Evolutionary conservation across 1,284 basidiomycete genomes (phyloP).

Genomic region (Moesziomyces sp.): DNA sequence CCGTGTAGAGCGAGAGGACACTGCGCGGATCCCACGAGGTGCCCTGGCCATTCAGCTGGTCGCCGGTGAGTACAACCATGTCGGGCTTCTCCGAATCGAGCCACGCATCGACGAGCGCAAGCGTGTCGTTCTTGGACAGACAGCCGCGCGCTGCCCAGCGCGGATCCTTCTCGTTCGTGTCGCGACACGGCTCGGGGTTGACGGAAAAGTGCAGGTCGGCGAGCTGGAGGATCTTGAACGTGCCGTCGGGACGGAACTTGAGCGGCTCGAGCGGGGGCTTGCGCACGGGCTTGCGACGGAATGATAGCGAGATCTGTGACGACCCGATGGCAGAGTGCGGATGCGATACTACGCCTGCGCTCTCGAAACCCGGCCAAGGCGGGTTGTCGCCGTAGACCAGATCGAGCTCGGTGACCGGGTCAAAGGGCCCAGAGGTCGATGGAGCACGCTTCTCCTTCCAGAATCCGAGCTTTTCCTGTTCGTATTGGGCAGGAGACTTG

Average conservation of each 20-base stretch:
- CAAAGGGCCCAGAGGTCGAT: not conserved
- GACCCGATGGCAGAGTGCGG: conserved; percentile 29
- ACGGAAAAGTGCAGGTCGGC: conserved; percentile 64
- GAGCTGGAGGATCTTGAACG: conserved; percentile 64
- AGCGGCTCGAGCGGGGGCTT: conserved; percentile 27
- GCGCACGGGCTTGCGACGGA: conserved; percentile 41
- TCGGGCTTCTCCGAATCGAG: conserved; percentile 83
- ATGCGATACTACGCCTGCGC: conserved; percentile 35
- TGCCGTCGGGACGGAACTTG: conserved; percentile 50
- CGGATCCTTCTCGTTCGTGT: conserved; percentile 28
- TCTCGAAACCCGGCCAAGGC: conserved; percentile 57
- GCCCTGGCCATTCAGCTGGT: conserved; percentile 73
- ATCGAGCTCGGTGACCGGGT: conserved; percentile 59
- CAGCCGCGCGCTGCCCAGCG: conserved; percentile 26
- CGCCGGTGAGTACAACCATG: conserved; percentile 76
- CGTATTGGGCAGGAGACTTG: conserved; percentile 2
- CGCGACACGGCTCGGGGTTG: conserved; percentile 56
- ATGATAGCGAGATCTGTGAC: conserved; percentile 30
- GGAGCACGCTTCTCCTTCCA: conserved; percentile 6
- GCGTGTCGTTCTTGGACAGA: conserved; percentile 53
- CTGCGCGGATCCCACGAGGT: conserved; percentile 87
- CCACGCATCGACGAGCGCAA: conserved; percentile 51
- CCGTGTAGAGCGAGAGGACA: conserved; percentile 86
- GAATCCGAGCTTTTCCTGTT: conserved; percentile 14
- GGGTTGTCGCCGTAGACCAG: conserved; percentile 59